Conservation (phyloP, 2,329 filamentous ascomycete species). For the Paecilomyces variotii region DNA sequence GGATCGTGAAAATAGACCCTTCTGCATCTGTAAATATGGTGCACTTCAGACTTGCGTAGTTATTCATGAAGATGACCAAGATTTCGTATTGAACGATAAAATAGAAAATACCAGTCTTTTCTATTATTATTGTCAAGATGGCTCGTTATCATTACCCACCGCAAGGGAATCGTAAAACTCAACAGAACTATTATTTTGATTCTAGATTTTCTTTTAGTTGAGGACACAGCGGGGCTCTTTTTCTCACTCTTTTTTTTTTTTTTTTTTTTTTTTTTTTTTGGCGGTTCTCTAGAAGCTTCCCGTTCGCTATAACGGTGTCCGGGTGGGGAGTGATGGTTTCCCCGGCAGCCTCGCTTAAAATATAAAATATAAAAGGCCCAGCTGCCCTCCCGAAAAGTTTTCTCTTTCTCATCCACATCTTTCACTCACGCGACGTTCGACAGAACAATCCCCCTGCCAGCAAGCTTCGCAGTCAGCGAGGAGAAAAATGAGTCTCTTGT, state of each 20-base stretch:
- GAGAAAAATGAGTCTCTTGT: constrained; percentile 11
- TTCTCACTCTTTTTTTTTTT: background rate
- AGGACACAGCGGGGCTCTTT: background rate
- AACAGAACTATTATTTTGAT: background rate
- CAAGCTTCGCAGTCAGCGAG: background rate
- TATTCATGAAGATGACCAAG: background rate
- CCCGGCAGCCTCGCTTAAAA: constrained; percentile 23
- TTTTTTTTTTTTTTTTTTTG: too few species aligned
- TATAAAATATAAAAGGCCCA: constrained; percentile 24
- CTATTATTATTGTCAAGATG: background rate
- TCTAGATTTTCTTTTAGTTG: background rate
- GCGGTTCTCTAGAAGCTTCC: constrained; percentile 21
- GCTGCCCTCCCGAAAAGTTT: constrained; percentile 12
- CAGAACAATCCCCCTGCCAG: background rate
- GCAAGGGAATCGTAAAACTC: background rate
- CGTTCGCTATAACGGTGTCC: constrained; percentile 2
- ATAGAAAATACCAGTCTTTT: background rate
- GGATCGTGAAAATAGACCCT: background rate
- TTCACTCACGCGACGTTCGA: background rate
- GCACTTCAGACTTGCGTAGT: background rate
- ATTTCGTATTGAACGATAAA: background rate
- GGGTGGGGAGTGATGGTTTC: constrained; percentile 15
- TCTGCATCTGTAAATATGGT: background rate
- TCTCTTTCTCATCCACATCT: background rate
- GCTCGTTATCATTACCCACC: background rate